Evolutionary conservation across 2,329 filamentous ascomycete genomes (phyloP).

Genomic region (Metarhizium rileyi): DNA sequence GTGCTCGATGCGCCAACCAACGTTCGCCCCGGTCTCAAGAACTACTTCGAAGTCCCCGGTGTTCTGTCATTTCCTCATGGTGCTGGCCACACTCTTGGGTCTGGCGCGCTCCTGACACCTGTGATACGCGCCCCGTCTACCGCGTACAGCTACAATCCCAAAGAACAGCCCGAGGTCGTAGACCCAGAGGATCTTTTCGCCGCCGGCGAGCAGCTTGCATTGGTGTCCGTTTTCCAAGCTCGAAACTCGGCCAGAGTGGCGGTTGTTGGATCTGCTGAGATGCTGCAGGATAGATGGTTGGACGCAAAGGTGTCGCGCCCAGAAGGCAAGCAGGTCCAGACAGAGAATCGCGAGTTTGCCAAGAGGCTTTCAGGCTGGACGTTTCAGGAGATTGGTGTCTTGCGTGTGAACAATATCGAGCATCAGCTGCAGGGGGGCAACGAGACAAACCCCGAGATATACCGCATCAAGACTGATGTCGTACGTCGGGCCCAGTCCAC

Average conservation of each 20-base stretch:
- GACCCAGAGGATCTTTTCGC: conserved; percentile 71
- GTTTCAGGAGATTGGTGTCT: conserved; percentile 86
- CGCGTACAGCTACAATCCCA: conserved; percentile 88
- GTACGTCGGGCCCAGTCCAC: conserved; percentile 52
- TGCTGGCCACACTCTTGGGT: conserved; percentile 73
- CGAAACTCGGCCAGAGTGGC: conserved; percentile 88
- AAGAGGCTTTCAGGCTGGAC: conserved; percentile 85
- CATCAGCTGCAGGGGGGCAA: conserved; percentile 55
- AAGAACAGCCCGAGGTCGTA: conserved; percentile 63
- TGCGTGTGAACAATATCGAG: conserved; percentile 74
- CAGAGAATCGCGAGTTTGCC: conserved; percentile 77
- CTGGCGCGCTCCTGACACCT: conserved; percentile 66
- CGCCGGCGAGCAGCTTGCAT: conserved; percentile 69
- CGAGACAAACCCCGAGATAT: conserved; percentile 73
- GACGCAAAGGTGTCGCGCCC: conserved; percentile 63
- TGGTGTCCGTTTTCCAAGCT: conserved; percentile 82
- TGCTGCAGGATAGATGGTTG: conserved; percentile 85
- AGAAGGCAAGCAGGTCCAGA: conserved; percentile 43
- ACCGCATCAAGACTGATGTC: conserved; percentile 93
- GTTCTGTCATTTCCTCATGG: conserved; percentile 73
- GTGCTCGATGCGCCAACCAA: conserved; percentile 60
- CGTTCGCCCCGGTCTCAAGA: conserved; percentile 59
- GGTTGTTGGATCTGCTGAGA: conserved; percentile 75
- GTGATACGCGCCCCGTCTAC: conserved; percentile 75
- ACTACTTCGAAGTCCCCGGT: conserved; percentile 56